Base-by-base conservation (phyloP, 169 alveolate species). In the Prorocentrum cordatum region DNA sequence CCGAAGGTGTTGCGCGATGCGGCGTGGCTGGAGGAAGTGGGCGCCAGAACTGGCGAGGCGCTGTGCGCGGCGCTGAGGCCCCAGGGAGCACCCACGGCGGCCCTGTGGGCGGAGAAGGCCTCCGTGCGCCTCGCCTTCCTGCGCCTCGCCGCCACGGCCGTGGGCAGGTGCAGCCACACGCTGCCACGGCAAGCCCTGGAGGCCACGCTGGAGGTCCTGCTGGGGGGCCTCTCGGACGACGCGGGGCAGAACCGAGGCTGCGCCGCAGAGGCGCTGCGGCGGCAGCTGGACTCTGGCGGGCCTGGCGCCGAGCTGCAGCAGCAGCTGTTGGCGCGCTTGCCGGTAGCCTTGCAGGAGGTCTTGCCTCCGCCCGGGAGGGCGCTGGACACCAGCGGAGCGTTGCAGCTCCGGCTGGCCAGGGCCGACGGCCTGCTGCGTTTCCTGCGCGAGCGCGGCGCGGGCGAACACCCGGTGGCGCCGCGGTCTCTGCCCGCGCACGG, bases 11-110 rank as follows among this genome's bases (percentile, higher is more conserved):
- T 20, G 22, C 72, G 86, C 31, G 71, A 75, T 29, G 31, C 58
- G 58, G 50, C 24, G 5, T 75, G 86, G 86, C 71, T 75, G 71
- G 72, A 58, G 7, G 86, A 75, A 72, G 54, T 72, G 16, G 16
- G 72, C 26, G 22, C 22, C 24, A 70, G 67, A 31, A 75, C 66
- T 10, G 50, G 72, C 22, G 58, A 75, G n/a, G 67, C 59, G 6
- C 26, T 75, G 18, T 29, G 50, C 3, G 59, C 86, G 4, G 61
- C 54, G 16, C 59, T 75, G 32, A 45, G 54, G 0, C 68, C 24
- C n/a, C 70, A 54, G 32, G 61, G 35, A 18, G 29, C 20, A 33
- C 42, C 72, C 10, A n/a, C 67, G 20, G 72, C 24, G 18, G 35
- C 72, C 4, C 16, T 75, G 27, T 75, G 86, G 86, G 12, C 72